Evolutionary conservation across 495 filamentous ascomycete genomes (phyloP), one percentile per base, ranked within the genome.

Genomic region (Penicillium bovifimosum): DNA sequence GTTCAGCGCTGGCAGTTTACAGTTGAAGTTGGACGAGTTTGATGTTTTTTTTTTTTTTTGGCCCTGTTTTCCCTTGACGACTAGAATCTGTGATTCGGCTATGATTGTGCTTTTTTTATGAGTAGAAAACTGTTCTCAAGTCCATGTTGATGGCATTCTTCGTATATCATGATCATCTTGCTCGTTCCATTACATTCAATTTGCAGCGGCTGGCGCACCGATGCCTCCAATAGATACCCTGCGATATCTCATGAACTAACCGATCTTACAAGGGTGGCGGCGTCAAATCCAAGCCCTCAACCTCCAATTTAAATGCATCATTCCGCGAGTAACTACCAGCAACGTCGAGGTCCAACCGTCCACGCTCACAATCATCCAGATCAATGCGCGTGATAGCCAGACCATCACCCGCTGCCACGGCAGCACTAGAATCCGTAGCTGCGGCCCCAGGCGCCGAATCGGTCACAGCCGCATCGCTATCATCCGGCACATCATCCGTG

Each of bases 251-350:
- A 1, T 43, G 17, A 9, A 42, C 14, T 32, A 10, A 16, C 31
- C 14, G 32, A 5, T n/a, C 20, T 47, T 36, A 61, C 29, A 63
- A 55, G 0, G 63, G 63, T 17, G 90, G 82, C 20, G 90, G 88
- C 55, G 77, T 79, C 52, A 96, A 61, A 65, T 91, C 86, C 52
- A 88, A 54, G 2, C 88, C 90, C 41, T 85, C 79, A 4, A 95
- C 88, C 0, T 76, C 82, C 36, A 96, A 72, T 62, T 84, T 83
- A 67, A 96, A 95, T 2, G 86, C 75, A 69, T 96, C 90, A 54
- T 84, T 90, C 39, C 88, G 73, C n/a, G 86, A 86, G 69, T 91
- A 93, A 59, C 82, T 85, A 5, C 87, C 88, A 8, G 85, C 86
- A 44, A 87, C 79, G 66, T 93, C 88, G 27, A 85, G 54, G 64